These are phyloP conservation scores for Labyrinthula sp. DNA, from an alignment of 352 stramenopile genomes.

Conservation along the genomic window DNA sequence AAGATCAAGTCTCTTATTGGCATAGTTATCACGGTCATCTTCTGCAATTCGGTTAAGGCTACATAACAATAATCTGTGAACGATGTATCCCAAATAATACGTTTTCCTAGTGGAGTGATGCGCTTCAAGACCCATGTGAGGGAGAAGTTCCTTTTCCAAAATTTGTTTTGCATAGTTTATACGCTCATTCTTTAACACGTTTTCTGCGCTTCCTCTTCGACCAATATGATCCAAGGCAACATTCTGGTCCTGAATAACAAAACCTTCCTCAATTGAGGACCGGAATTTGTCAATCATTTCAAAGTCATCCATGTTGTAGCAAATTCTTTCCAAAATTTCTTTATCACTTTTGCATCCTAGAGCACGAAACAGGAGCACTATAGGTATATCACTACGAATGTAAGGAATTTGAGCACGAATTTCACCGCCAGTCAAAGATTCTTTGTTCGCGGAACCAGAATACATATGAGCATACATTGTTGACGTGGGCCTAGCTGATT, in stretches of 20 bases:
- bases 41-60: conserved; percentile 83
- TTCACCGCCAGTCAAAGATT: conserved; percentile 85
- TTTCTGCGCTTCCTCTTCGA: conserved; percentile 54
- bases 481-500: conserved; percentile 70
- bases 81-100: conserved; percentile 96
- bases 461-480: conserved; percentile 99
- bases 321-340: conserved; percentile 91
- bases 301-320: conserved; percentile 83
- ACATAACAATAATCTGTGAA: conserved; percentile 98
- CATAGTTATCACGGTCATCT: conserved; percentile 98
- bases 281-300: conserved; percentile 98
- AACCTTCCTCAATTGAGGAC: conserved; percentile 88
- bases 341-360: conserved; percentile 76
- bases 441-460: conserved; percentile 68
- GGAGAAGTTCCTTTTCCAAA: conserved; percentile 94
- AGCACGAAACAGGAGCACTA: conserved; percentile 97
- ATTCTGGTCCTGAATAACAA: conserved; percentile 90
- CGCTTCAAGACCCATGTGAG: conserved; percentile 91
- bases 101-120: conserved; percentile 70
- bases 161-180: conserved; percentile 93
- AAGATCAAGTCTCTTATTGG: conserved; percentile 98
- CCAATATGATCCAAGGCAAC: conserved; percentile 97
- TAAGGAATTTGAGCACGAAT: conserved; percentile 91
- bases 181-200: conserved; percentile 54
- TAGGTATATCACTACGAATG: conserved; percentile 89